Base-by-base conservation (phyloP, 139 green algal species). In the Pleodorina starrii region DNA sequence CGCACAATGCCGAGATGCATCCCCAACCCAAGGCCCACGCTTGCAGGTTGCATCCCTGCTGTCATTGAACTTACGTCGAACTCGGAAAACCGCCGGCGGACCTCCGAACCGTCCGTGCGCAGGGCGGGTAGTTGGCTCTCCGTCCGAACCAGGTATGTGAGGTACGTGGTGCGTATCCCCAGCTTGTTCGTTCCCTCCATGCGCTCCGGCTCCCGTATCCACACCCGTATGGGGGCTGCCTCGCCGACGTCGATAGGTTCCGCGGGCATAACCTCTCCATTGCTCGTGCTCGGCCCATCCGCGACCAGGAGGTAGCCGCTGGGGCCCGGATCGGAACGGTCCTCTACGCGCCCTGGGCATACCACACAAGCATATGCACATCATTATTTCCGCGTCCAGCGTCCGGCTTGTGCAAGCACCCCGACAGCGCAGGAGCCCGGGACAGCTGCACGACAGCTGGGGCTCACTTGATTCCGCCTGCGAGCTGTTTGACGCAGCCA, bases 51-150 rank as follows among this genome's bases (percentile, higher is more conserved):
- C n/a, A n/a, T n/a, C n/a, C n/a, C n/a, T n/a, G n/a, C n/a, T n/a
- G n/a, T n/a, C n/a, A n/a, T n/a, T n/a, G n/a, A n/a, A 82, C 94
- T 90, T 87, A 97, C 95, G 84, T 98, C 96, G 94, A 98, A 98
- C 82, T 98, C 96, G 16, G 86, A 91, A 91, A 97, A 98, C 16
- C 96, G 87, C 0, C 96, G 90, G n/a, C 94, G 89, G n/a, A 98
- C 96, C 72, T 93, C 89, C 38, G 85, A 44, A 1, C 90, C 92
- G 21, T 91, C 54, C 3, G 81, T 83, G 2, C 29, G 72, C 48
- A 91, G 36, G 29, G 79, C 66, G 32, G 81, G 81, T 27, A 90
- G 76, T 44, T n/a, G 83, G 92, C 72, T 90, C 76, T 94, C 90
- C 16, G 90, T 91, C 29, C 81, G 89, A 14, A 93, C 66, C 32